Base-by-base conservation (phyloP, 2,329 filamentous ascomycete species). In the Talaromyces pinophilus region DNA sequence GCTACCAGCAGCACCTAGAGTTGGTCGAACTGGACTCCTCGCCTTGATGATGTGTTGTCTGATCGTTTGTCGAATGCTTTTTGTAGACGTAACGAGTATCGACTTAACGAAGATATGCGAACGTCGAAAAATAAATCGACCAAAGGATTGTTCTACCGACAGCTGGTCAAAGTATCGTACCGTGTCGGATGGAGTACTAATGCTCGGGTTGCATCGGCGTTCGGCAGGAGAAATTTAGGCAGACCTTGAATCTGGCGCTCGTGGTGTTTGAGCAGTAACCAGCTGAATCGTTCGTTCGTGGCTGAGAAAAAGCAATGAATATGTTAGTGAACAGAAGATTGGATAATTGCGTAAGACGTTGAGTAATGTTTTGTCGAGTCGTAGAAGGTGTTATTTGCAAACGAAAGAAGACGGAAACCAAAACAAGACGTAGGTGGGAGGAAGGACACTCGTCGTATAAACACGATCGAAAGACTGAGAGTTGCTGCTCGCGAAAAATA, bases 1-100 rank as follows among this genome's bases (percentile, higher is more conserved):
- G 52, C 64, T 66, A 63, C 64, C 64, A 66, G 64, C 60, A 66
- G 52, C 64, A 63, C 59, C 54, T 30, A 48, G n/a, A 60, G 52
- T 52, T 52, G 60, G 48, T 50, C 60, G 6, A 50, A 42, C 48
- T 40, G 28, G 40, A 6, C 30, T 62, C 40, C 17, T 28, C 19
- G 48, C 25, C 19, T 55, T 10, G 35, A 13, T 63, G 35, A 3
- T 50, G 17, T 54, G 25, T 52, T 17, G 15, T 30, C 15, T n/a
- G 50, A 54, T 33, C 5, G 15, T 33, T 54, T 30, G 50, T 30
- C 17, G 50, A 13, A n/a, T 54, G 19, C 50, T 33, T 54, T 48
- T 44, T 30, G 46, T 40, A n/a, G 22, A 62, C 33, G 28, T 40
- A 22, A 40, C 59, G 33, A 13, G 15, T 54, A 28, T 54, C 61